A percentile compares a stretch with the other conserved stretches of the same genome.
phyloP scores from a whole-genome alignment of 2,329 filamentous ascomycete species.

The Cadophora gregata region DNA sequence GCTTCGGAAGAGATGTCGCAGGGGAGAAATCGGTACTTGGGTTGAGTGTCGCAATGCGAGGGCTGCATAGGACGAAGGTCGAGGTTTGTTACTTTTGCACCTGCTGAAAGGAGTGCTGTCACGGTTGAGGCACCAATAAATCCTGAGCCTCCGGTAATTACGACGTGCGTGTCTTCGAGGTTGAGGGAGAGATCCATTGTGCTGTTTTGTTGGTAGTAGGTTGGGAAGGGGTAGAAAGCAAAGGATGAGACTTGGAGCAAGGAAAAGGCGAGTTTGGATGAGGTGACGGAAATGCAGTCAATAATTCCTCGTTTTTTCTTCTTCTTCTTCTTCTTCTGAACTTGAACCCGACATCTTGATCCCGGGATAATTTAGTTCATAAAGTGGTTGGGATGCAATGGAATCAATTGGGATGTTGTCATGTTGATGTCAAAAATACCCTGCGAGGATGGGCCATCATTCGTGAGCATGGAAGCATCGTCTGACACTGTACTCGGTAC shows the following conservation, averaged over 20 bases:
- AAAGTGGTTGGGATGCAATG: too few relatives aligned
- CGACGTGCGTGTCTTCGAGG: conserved; percentile 34
- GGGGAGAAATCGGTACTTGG: conserved; percentile 45
- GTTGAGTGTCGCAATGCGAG: conserved; percentile 16
- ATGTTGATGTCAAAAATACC: too few relatives aligned
- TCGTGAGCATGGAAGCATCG: too few relatives aligned
- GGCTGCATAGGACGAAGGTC: conserved; percentile 25
- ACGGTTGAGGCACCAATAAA: conserved; percentile 37
- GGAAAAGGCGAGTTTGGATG: too few relatives aligned
- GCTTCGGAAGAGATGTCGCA: conserved; percentile 44
- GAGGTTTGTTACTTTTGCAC: conserved; percentile 48
- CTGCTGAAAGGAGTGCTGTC: conserved; percentile 47
- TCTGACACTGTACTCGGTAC: too few relatives aligned
- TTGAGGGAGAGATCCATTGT: conserved; percentile 34
- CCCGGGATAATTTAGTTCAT: too few relatives aligned
- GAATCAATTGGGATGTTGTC: too few relatives aligned
- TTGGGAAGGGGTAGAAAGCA: not conserved
- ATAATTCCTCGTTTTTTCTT: too few relatives aligned
- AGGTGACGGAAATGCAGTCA: too few relatives aligned
- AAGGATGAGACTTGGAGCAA: not conserved
- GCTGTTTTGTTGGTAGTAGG: not conserved
- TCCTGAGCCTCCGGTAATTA: conserved; percentile 38
- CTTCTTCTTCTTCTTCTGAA: too few relatives aligned
- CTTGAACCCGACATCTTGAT: too few relatives aligned
- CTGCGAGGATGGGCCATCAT: too few relatives aligned